These are phyloP conservation scores for Trichosporon asahii DNA, from an alignment of 1,284 basidiomycete genomes.

Conservation along the genomic window DNA sequence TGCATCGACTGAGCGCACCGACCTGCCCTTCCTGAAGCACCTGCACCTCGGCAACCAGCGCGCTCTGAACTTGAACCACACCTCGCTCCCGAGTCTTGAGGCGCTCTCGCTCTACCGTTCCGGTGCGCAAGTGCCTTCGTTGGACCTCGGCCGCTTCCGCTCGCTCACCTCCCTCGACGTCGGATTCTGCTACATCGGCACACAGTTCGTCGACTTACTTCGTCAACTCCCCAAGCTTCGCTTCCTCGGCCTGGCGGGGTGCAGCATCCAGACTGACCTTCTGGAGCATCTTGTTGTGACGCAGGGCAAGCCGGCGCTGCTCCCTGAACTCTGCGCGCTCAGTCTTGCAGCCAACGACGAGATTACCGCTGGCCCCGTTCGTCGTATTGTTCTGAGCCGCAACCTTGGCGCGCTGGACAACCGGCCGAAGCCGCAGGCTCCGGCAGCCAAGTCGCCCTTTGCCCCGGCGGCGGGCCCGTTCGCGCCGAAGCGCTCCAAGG, in stretches of 20 bases:
- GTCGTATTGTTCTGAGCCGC: constrained; percentile 26
- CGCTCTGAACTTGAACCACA: not conserved
- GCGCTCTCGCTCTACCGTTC: not conserved
- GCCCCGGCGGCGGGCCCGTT: not conserved
- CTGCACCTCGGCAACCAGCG: not conserved
- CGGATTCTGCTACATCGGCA: constrained; percentile 20
- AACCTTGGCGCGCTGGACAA: constrained; percentile 5
- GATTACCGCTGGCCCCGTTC: constrained; percentile 28
- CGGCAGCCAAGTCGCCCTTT: not conserved
- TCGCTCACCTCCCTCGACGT: constrained; percentile 32
- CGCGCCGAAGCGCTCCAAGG: not conserved
- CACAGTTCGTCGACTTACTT: constrained; percentile 18
- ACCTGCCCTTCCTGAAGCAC: constrained; percentile 22
- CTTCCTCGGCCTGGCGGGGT: constrained; percentile 35
- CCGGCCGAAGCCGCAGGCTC: not conserved
- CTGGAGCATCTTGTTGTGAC: constrained; percentile 28
- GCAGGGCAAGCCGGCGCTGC: constrained; percentile 17
- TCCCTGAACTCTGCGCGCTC: constrained; percentile 37
- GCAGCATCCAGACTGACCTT: constrained; percentile 29
- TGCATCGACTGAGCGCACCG: constrained; percentile 15
- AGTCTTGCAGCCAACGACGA: constrained; percentile 29
- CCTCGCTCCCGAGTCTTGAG: not conserved
- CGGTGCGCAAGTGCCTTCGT: not conserved
- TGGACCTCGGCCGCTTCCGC: not conserved
- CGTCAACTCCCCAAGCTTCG: constrained; percentile 20